Percentiles rank a stretch among this genome's conserved stretches.
phyloP scores from a whole-genome alignment of 2,329 filamentous ascomycete genomes.

The Colletotrichum simmondsii region DNA sequence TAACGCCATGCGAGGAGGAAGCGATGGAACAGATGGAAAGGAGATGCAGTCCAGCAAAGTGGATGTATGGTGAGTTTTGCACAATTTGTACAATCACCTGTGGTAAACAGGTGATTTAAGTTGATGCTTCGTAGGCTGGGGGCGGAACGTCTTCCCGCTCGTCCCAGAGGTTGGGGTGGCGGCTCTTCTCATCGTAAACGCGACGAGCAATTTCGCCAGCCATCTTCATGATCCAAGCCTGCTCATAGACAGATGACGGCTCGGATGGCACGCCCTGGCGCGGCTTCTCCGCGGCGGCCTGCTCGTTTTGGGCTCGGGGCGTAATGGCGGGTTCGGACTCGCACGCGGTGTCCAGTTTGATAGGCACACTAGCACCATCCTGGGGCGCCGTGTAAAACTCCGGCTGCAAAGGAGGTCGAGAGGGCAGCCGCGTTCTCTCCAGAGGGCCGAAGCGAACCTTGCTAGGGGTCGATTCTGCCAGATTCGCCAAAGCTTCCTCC shows the following conservation, averaged over 20 bases:
- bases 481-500: slow-evolving; percentile 45
- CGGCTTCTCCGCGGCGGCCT: slow-evolving; percentile 46
- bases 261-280: slow-evolving; percentile 50
- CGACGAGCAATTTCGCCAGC: slow-evolving; percentile 89
- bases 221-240: slow-evolving; percentile 93
- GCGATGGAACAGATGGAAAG: slow-evolving; percentile 27
- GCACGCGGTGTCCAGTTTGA: slow-evolving; percentile 18
- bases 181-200: slow-evolving; percentile 86
- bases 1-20: slow-evolving; percentile 34
- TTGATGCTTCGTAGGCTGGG: slow-evolving; percentile 68
- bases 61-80: slow-evolving; percentile 11
- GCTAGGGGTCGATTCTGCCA: slow-evolving; percentile 39
- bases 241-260: slow-evolving; percentile 71
- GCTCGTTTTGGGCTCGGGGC: slow-evolving; percentile 38
- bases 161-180: slow-evolving; percentile 62
- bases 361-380: slow-evolving; percentile 27
- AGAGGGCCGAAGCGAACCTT: slow-evolving; percentile 54
- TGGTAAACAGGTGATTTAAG: slow-evolving; percentile 43
- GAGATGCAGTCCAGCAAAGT: slow-evolving; percentile 22
- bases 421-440: slow-evolving; percentile 41
- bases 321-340: slow-evolving; percentile 34
- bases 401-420: slow-evolving; percentile 46
- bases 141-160: slow-evolving; percentile 68
- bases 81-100: slow-evolving; percentile 32
- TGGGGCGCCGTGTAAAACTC: slow-evolving; percentile 44